Conservation (phyloP, 2,329 filamentous ascomycete genomes). For the Exophiala calicioides region DNA sequence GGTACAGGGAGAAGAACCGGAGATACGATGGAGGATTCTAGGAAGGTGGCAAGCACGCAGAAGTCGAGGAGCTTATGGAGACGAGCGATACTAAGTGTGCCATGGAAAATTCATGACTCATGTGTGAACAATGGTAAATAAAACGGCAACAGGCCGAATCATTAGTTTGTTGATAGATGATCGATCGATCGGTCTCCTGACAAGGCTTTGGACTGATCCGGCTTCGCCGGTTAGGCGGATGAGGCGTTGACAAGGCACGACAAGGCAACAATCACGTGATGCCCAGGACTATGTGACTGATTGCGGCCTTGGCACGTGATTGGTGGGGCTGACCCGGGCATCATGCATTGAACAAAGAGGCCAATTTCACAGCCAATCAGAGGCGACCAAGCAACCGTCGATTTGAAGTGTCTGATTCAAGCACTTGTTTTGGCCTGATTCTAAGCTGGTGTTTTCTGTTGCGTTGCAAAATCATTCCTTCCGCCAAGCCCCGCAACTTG, state of each 20-base stretch:
- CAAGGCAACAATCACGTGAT: too few relatives aligned
- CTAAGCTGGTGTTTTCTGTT: slow-evolving; percentile 11
- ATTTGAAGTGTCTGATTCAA: slow-evolving; percentile 18
- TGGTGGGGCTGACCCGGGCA: not conserved
- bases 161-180: too few relatives aligned
- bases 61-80: slow-evolving; percentile 1
- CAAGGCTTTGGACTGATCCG: too few relatives aligned
- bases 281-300: too few relatives aligned
- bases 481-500: slow-evolving; percentile 20
- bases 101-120: slow-evolving; percentile 4
- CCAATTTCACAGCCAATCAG: slow-evolving; percentile 27
- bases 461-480: slow-evolving; percentile 18
- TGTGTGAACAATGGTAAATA: slow-evolving; percentile 14
- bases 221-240: too few relatives aligned
- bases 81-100: not conserved
- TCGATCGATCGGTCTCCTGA: not conserved
- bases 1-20: slow-evolving; percentile 68
- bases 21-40: slow-evolving; percentile 33
- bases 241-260: too few relatives aligned
- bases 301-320: slow-evolving; percentile 9
- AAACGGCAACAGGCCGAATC: too few relatives aligned
- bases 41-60: slow-evolving; percentile 4
- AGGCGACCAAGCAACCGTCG: not conserved
- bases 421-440: slow-evolving; percentile 21
- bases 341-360: slow-evolving; percentile 6